Evolutionary conservation across 148 eudicot genomes (phyloP), one percentile per base, ranked within the genome.

Genomic region (Fallopia convolvulus): DNA sequence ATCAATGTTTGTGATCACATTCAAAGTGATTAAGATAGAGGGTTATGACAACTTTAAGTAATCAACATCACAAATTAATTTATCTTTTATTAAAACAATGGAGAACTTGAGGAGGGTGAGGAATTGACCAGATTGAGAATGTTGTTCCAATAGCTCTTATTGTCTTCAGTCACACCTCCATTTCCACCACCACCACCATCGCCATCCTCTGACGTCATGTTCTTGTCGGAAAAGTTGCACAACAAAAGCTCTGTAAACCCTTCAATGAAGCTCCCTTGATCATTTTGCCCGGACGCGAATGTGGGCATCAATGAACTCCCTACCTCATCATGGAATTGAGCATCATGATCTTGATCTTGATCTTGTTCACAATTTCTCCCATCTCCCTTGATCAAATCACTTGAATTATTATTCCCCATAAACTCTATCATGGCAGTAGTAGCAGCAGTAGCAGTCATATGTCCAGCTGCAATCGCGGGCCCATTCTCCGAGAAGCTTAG

Each of bases 71-170:
- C 72, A 68, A 68, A 36, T 68, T 65, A 32, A 26, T 61, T 6
- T 44, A 26, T 26, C 30, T 9, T 44, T 44, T 6, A 65, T 82
- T 78, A 92, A 76, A 90, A 85, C 85, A 88, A 81, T 3, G 90
- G 84, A 21, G 97, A 87, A 85, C 87, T 80, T 14, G 91, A 82
- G 2, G 91, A 82, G 2, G 97, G 94, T 2, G 96, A 94, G 73
- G 92, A 86, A 85, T 90, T 85, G 72, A 90, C 93, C 82, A 92
- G 46, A 78, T 94, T 85, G 79, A 94, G 97, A 76, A 94, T 89
- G 72, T 87, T 92, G 68, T 94, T 89, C 99, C 97, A 92, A 55
- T 95, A 95, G 63, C 85, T 88, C 89, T 95, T 94, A 83, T 86
- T 86, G 72, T 90, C 91, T 49, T 90, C 96, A 83, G 48, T 75